Evolutionary conservation across 345 rosid genomes (phyloP), one percentile per base, ranked within the genome.

Genomic region (Passiflora organensis): DNA sequence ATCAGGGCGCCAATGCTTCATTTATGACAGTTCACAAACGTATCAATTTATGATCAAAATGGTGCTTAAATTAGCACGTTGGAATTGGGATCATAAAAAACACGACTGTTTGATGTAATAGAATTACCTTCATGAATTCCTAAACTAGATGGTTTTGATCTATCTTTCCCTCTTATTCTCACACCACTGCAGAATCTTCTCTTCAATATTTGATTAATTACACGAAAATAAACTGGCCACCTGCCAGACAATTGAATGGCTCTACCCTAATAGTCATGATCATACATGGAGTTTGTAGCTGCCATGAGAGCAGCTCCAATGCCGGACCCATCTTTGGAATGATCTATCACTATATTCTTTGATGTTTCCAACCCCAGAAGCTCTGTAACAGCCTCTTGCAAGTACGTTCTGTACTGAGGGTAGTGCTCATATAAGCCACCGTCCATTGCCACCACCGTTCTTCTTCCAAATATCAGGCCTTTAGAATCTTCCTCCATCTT

Each of bases 281-380:
- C 76, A 48, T 80, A 82, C 71, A 63, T 81, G 18, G 94, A 84
- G 77, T 84, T 84, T 43, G 93, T 62, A 10, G 95, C 87, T 28
- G 97, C 97, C 78, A 87, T 59, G 21, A 87, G 80, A 49, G 95
- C 95, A 51, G 96, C 97, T 20, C 96, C 97, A 1, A 87, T 78
- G 3, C 96, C 97, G 9, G 97, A 87, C 8, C 91, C 87, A 9
- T 91, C 96, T 78, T 87, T 83, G 0, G 91, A 79, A 58, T 80
- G 89, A 39, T 85, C 87, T 16, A 87, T 77, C 22, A 63, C 73
- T 51, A 85, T 65, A 32, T 81, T 74, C 50, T 66, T 67, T 20
- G 91, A 80, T 57, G 56, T 64, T 39, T 83, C 76, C 1, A 57
- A 42, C 5, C 89, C 91, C 11, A 91, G 77, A 64, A 91, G 83